Evolutionary conservation across 2,329 filamentous ascomycete genomes (phyloP).

Genomic region (Cercospora sesami): DNA sequence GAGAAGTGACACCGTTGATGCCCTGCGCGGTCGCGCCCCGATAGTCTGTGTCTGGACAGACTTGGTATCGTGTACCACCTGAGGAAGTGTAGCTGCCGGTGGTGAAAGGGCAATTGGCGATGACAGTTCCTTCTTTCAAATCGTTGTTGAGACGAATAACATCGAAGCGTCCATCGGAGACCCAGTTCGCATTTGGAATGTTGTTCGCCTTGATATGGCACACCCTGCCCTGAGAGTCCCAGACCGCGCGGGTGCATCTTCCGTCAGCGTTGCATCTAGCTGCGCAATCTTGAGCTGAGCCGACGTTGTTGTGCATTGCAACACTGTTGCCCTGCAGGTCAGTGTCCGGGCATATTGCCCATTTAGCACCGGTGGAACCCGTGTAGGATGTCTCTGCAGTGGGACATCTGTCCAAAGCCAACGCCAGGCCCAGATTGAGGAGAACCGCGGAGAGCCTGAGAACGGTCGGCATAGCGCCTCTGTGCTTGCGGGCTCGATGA

Average conservation of each 20-base stretch:
- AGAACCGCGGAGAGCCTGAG: background rate
- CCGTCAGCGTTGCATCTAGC: background rate
- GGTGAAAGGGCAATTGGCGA: constrained; percentile 10
- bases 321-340: background rate
- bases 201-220: constrained; percentile 20
- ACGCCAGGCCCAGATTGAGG: background rate
- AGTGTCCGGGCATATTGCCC: background rate
- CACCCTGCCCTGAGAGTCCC: constrained; percentile 10
- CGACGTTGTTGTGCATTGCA: constrained; percentile 1
- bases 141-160: background rate
- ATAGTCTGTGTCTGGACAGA: constrained; percentile 9
- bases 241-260: constrained; percentile 14
- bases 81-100: constrained; percentile 6
- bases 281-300: background rate
- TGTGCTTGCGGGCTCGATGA: background rate
- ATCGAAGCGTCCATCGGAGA: constrained; percentile 9
- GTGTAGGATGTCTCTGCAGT: background rate
- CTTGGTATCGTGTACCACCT: constrained; percentile 3
- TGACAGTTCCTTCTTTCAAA: background rate
- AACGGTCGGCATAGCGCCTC: background rate
- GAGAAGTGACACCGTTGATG: background rate
- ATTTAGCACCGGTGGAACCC: background rate
- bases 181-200: constrained; percentile 1
- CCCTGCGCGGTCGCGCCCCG: background rate
- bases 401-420: background rate